These are phyloP conservation scores for Trichosporon asahii DNA, from an alignment of 1,284 basidiomycete species.

Conservation along the genomic window DNA sequence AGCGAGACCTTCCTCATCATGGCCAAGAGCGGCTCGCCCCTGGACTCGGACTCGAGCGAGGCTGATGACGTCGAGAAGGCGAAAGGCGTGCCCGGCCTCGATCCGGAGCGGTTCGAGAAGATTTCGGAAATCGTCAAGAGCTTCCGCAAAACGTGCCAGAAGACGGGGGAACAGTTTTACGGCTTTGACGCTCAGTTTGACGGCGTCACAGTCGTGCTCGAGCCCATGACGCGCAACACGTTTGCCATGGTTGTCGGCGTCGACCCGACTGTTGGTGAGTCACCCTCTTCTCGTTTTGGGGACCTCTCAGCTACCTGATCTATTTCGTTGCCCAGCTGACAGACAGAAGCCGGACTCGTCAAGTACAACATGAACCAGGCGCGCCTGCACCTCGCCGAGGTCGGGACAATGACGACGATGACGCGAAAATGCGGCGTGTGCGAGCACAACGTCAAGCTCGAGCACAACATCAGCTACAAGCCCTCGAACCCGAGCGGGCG, in stretches of 20 bases:
- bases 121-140: conserved; percentile 93
- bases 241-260: conserved; percentile 82
- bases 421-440: conserved; percentile 48
- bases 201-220: conserved; percentile 80
- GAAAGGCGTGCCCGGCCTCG: conserved; percentile 58
- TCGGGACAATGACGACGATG: conserved; percentile 36
- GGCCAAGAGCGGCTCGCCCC: conserved; percentile 56
- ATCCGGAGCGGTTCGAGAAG: conserved; percentile 85
- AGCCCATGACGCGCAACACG: conserved; percentile 89
- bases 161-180: conserved; percentile 68
- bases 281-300: not conserved
- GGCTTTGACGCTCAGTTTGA: conserved; percentile 71
- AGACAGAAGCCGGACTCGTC: conserved; percentile 53
- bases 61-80: conserved; percentile 38
- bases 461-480: conserved; percentile 38
- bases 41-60: conserved; percentile 45
- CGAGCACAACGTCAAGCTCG: conserved; percentile 16
- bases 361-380: conserved; percentile 54
- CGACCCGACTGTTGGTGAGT: conserved; percentile 76
- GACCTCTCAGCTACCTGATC: not conserved
- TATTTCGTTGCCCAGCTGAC: no score
- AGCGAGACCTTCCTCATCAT: conserved; percentile 96
- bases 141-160: conserved; percentile 83
- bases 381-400: conserved; percentile 53
- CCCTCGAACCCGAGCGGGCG: conserved; percentile 33